phyloP scores from a whole-genome alignment of 1,284 basidiomycete species.

The Schizopora paradoxa region DNA sequence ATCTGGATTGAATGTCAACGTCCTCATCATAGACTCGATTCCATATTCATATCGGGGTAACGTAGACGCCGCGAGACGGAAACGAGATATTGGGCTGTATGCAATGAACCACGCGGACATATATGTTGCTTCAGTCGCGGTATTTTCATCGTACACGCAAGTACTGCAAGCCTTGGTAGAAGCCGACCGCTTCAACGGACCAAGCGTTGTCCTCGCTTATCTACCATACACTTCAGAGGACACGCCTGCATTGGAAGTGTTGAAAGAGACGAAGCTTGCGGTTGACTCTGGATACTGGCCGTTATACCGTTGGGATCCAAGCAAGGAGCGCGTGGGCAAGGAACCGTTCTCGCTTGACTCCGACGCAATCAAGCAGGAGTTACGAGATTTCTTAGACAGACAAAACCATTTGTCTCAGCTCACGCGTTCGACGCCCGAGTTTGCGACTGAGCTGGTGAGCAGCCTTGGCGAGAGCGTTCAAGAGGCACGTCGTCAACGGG shows the following conservation, averaged over 20 bases:
- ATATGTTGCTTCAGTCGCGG: constrained; percentile 92
- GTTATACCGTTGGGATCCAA: constrained; percentile 95
- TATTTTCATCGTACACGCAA: constrained; percentile 94
- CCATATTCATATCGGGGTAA: constrained; percentile 80
- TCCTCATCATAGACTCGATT: constrained; percentile 91
- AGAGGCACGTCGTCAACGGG: constrained; percentile 80
- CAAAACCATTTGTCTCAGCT: constrained; percentile 96
- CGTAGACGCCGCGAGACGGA: constrained; percentile 74
- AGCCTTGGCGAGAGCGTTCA: constrained; percentile 82
- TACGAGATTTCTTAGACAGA: constrained; percentile 93
- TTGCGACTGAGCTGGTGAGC: constrained; percentile 81
- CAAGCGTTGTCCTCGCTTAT: constrained; percentile 92
- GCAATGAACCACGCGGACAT: constrained; percentile 98
- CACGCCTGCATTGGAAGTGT: constrained; percentile 77
- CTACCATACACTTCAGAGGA: constrained; percentile 83
- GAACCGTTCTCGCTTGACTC: constrained; percentile 94
- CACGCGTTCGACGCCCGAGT: constrained; percentile 71
- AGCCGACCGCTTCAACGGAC: constrained; percentile 87
- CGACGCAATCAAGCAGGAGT: constrained; percentile 89
- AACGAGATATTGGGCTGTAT: constrained; percentile 93
- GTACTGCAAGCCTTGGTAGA: constrained; percentile 91
- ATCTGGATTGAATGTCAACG: constrained; percentile 88
- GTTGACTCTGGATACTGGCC: constrained; percentile 98
- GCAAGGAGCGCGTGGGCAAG: constrained; percentile 65
- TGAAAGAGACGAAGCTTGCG: constrained; percentile 96